Percentiles rank a stretch among this genome's conserved stretches.
These are phyloP conservation scores for Coemansia reversa DNA, from an alignment of 192 early-diverging fungal species.

Conservation along the genomic window DNA sequence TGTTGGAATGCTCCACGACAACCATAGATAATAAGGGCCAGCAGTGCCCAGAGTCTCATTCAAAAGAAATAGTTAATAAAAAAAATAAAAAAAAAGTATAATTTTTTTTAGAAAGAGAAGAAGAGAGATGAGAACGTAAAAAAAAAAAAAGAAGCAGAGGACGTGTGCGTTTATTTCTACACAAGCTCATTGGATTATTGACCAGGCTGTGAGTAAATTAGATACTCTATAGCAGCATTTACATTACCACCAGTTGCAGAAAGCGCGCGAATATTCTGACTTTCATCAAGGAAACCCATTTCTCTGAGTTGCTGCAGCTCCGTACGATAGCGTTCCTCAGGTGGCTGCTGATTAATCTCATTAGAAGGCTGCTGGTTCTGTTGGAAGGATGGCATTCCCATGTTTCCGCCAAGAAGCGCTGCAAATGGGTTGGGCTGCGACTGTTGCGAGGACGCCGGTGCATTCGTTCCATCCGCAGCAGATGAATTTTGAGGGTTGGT, in stretches of 20 bases:
- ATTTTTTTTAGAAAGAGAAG: background rate
- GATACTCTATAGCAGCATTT: slow-evolving; percentile 87
- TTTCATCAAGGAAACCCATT: slow-evolving; percentile 93
- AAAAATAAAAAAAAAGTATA: no score
- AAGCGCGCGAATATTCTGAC: slow-evolving; percentile 89
- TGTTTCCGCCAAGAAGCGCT: slow-evolving; percentile 7
- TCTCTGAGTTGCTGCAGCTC: slow-evolving; percentile 88
- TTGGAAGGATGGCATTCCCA: background rate
- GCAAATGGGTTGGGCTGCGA: slow-evolving; percentile 34
- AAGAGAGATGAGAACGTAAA: background rate
- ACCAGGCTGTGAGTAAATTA: slow-evolving; percentile 50
- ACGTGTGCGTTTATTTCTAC: no score
- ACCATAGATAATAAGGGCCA: no score
- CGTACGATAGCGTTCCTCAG: slow-evolving; percentile 59
- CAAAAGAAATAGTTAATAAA: no score
- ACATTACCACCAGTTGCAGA: slow-evolving; percentile 83
- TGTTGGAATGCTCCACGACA: no score
- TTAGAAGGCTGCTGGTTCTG: background rate
- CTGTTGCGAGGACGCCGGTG: slow-evolving; percentile 18
- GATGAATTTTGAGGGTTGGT: slow-evolving; percentile 6
- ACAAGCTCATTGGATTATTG: background rate
- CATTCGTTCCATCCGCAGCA: slow-evolving; percentile 3
- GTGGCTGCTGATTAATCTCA: slow-evolving; percentile 36
- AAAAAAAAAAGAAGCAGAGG: background rate
- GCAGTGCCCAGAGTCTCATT: no score